Conservation (phyloP, 257 asterid genomes). For the Mentha longifolia region DNA sequence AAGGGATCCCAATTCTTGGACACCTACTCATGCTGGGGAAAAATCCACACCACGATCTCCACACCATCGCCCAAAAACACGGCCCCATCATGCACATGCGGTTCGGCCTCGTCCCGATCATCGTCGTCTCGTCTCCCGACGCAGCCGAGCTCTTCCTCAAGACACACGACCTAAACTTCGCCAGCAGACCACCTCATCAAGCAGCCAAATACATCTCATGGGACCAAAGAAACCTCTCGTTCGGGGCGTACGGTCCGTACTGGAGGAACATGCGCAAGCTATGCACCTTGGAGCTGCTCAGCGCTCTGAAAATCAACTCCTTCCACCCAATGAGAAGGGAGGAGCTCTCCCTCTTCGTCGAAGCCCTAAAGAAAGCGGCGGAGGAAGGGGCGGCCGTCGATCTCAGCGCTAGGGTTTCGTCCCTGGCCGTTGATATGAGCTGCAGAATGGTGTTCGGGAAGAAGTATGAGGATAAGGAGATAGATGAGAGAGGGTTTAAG, state of each 20-base stretch:
- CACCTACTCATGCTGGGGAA: constrained; percentile 60
- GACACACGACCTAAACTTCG: constrained; percentile 51
- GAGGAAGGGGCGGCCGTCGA: constrained; percentile 26
- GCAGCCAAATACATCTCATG: constrained; percentile 48
- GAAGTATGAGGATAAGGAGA: constrained; percentile 50
- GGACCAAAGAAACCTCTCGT: constrained; percentile 43
- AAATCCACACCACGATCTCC: constrained; percentile 54
- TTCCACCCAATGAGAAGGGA: constrained; percentile 47
- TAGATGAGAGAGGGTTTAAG: constrained; percentile 57
- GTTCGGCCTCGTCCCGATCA: constrained; percentile 45
- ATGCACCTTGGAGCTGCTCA: constrained; percentile 53
- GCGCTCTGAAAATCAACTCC: constrained; percentile 45
- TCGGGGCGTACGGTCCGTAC: constrained; percentile 46
- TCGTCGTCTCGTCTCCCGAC: constrained; percentile 51
- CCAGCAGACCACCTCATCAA: constrained; percentile 58
- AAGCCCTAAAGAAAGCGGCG: constrained; percentile 40
- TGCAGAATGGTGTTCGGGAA: constrained; percentile 59
- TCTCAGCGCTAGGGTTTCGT: constrained; percentile 45
- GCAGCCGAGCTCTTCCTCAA: constrained; percentile 58
- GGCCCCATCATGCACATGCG: constrained; percentile 58
- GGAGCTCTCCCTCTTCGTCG: constrained; percentile 42
- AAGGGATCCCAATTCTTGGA: constrained; percentile 56
- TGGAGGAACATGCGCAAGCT: constrained; percentile 71
- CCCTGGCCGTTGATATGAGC: constrained; percentile 48
- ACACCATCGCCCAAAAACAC: constrained; percentile 37